Percentiles rank a stretch among this genome's conserved stretches.
Evolutionary conservation across 768 basidiomycete genomes (phyloP).

Genomic region (Scleroderma citrinum): DNA sequence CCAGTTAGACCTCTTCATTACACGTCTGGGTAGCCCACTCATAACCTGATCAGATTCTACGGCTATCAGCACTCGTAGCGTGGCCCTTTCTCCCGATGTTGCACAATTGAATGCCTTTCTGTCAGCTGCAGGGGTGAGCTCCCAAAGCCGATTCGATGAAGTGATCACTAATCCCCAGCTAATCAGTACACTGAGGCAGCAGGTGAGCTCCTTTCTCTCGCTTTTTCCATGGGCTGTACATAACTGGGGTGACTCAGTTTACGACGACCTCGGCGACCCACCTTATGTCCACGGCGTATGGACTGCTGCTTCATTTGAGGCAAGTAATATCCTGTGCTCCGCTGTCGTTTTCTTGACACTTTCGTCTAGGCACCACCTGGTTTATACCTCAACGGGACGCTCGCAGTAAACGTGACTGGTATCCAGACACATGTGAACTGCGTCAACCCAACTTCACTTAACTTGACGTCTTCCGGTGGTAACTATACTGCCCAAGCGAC

Average conservation of each 20-base stretch:
- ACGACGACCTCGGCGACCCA: slow-evolving; percentile 45
- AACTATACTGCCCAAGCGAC: slow-evolving; percentile 37
- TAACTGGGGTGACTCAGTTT: slow-evolving; percentile 15
- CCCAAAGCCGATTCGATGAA: neutral
- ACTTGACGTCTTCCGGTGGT: slow-evolving; percentile 16
- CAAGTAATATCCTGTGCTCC: slow-evolving; percentile 17
- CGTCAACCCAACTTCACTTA: slow-evolving; percentile 29
- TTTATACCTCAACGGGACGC: slow-evolving; percentile 44
- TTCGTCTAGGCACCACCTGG: slow-evolving; percentile 36
- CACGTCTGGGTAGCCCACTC: slow-evolving; percentile 2
- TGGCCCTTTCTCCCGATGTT: slow-evolving; percentile 44
- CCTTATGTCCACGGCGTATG: slow-evolving; percentile 49
- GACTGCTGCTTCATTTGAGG: slow-evolving; percentile 50
- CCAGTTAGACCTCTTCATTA: slow-evolving; percentile 14
- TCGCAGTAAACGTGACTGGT: slow-evolving; percentile 49
- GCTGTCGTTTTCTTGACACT: neutral
- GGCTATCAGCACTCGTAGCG: slow-evolving; percentile 35
- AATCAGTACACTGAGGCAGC: slow-evolving; percentile 28
- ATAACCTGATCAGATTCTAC: slow-evolving; percentile 23
- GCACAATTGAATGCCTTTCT: slow-evolving; percentile 46
- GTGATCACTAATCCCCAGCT: slow-evolving; percentile 19
- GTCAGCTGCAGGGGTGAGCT: slow-evolving; percentile 52
- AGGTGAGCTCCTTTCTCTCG: slow-evolving; percentile 11
- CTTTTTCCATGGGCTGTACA: neutral
- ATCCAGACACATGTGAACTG: slow-evolving; percentile 43